Conservation (phyloP, 768 basidiomycete genomes). For the Lentinula guzmanii region DNA sequence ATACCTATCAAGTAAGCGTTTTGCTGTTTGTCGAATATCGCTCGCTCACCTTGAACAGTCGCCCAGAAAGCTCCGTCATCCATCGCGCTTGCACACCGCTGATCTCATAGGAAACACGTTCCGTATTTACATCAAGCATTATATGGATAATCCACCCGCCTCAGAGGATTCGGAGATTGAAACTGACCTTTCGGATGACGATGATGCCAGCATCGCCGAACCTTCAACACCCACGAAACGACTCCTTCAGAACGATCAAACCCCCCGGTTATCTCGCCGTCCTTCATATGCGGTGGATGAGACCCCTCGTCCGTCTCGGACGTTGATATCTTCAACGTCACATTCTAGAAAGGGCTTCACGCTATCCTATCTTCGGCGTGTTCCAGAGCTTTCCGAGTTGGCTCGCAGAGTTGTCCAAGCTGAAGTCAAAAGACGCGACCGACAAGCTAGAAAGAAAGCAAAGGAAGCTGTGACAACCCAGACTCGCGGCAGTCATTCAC, state of each 20-base stretch:
- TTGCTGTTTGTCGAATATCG: not conserved
- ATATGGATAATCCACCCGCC: constrained; percentile 55
- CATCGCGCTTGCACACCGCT: constrained; percentile 56
- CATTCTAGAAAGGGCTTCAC: constrained; percentile 46
- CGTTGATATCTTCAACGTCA: not conserved
- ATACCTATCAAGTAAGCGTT: not conserved
- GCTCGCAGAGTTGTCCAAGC: constrained; percentile 61
- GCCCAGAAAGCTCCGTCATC: constrained; percentile 59
- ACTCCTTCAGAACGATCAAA: not conserved
- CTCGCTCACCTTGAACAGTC: constrained; percentile 8
- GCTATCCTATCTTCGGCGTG: constrained; percentile 68
- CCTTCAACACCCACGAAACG: constrained; percentile 32
- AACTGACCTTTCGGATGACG: constrained; percentile 8
- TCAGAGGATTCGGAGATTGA: constrained; percentile 8
- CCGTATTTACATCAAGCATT: constrained; percentile 72
- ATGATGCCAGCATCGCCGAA: constrained; percentile 3
- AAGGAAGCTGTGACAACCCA: constrained; percentile 22
- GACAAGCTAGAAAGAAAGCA: constrained; percentile 39
- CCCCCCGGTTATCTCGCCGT: not conserved
- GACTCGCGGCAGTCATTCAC: constrained; percentile 5
- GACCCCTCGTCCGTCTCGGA: constrained; percentile 21
- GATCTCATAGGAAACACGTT: constrained; percentile 72
- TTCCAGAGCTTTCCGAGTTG: constrained; percentile 63
- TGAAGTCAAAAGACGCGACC: constrained; percentile 48
- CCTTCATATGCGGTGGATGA: constrained; percentile 6